Conservation (phyloP, 2,329 filamentous ascomycete species). For the Aspergillus felis region DNA sequence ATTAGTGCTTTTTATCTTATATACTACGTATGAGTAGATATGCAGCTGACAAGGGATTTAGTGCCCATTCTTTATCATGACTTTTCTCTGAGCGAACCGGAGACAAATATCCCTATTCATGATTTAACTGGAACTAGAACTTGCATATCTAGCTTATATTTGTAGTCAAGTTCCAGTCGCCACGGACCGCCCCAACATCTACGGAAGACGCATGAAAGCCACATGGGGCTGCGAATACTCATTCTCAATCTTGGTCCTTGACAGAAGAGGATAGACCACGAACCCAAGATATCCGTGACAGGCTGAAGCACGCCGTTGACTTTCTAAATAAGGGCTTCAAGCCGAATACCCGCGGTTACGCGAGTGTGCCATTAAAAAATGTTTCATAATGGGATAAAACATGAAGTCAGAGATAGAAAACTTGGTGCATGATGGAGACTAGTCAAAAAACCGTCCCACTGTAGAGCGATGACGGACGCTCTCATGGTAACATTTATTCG, state of each 20-base stretch:
- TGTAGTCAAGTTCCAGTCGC: slow-evolving; percentile 21
- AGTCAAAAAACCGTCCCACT: too few species aligned
- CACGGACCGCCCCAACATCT: background rate
- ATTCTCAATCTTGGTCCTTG: slow-evolving; percentile 21
- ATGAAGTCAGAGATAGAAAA: too few species aligned
- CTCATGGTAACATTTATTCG: too few species aligned
- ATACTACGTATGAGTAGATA: slow-evolving; percentile 23
- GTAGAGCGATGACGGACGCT: too few species aligned
- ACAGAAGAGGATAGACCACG: slow-evolving; percentile 7
- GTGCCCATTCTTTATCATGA: slow-evolving; percentile 43
- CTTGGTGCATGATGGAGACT: too few species aligned
- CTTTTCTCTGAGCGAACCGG: slow-evolving; percentile 41
- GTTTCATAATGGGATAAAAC: too few species aligned
- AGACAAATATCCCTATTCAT: slow-evolving; percentile 41
- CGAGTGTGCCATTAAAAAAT: too few species aligned
- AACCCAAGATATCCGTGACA: slow-evolving; percentile 11
- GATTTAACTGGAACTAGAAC: slow-evolving; percentile 23
- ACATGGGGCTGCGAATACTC: background rate
- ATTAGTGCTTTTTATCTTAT: too few species aligned
- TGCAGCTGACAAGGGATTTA: slow-evolving; percentile 41
- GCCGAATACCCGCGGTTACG: slow-evolving; percentile 37
- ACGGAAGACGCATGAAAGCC: slow-evolving; percentile 3
- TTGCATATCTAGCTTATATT: slow-evolving; percentile 25
- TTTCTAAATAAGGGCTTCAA: slow-evolving; percentile 34
- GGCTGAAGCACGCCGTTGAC: slow-evolving; percentile 39